phyloP scores from a whole-genome alignment of 352 stramenopile species.

The Peronospora belbahrii region DNA sequence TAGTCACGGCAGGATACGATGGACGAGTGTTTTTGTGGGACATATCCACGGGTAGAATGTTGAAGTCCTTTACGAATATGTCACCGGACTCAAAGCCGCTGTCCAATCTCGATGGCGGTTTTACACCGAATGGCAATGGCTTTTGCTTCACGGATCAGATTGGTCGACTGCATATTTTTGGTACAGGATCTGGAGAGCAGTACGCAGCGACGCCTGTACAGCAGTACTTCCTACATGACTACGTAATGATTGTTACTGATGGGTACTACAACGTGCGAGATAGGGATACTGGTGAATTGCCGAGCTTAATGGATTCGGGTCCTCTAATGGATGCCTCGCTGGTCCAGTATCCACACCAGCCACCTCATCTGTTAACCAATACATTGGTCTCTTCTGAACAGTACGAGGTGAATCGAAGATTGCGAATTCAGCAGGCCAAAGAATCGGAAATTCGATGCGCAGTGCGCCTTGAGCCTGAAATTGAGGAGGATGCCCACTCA shows the following conservation, averaged over 20 bases:
- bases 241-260: constrained; percentile 84
- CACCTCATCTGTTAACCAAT: constrained; percentile 48
- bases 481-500: constrained; percentile 33
- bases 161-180: constrained; percentile 73
- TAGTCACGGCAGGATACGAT: constrained; percentile 80
- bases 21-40: constrained; percentile 81
- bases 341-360: constrained; percentile 66
- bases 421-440: constrained; percentile 54
- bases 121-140: constrained; percentile 51
- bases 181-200: constrained; percentile 56
- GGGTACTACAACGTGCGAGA: constrained; percentile 85
- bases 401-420: constrained; percentile 53
- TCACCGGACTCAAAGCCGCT: constrained; percentile 52
- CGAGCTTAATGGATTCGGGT: constrained; percentile 79
- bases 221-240: constrained; percentile 89
- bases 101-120: constrained; percentile 66
- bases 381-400: constrained; percentile 30
- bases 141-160: constrained; percentile 83
- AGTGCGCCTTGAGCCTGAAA: constrained; percentile 41
- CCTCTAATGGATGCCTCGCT: constrained; percentile 69
- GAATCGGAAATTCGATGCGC: constrained; percentile 62
- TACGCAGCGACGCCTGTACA: constrained; percentile 60
- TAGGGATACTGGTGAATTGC: constrained; percentile 74
- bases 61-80: constrained; percentile 56
- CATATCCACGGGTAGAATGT: constrained; percentile 54